phyloP scores from a whole-genome alignment of 306 rosid genomes.

The Gynostemma pentaphyllum region DNA sequence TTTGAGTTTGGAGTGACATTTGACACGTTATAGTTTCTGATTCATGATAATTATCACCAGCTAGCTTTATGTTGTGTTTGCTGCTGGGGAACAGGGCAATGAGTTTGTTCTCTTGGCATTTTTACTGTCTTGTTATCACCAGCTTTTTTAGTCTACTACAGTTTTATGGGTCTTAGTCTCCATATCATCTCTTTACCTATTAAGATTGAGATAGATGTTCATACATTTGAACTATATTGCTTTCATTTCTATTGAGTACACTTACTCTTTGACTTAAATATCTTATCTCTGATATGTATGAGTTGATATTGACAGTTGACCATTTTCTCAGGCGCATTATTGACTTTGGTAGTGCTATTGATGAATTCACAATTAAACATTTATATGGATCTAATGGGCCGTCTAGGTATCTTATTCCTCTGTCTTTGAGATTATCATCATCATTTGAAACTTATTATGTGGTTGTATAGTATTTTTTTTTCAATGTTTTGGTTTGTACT shows the following conservation, averaged over 20 bases:
- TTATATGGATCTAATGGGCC: conserved; percentile 83
- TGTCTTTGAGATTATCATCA: not conserved
- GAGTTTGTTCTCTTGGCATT: not conserved
- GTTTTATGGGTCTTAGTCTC: not conserved
- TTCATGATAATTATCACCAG: not conserved
- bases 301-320: conserved; percentile 5
- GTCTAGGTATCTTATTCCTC: conserved; percentile 49
- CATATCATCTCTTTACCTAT: not conserved
- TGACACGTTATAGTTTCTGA: not conserved
- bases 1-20: not conserved
- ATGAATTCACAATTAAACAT: conserved; percentile 72
- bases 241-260: not conserved
- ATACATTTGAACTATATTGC: not conserved
- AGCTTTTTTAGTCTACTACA: not conserved
- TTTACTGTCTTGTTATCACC: not conserved
- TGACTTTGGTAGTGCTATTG: conserved; percentile 93
- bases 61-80: not conserved
- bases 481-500: not conserved
- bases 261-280: not conserved
- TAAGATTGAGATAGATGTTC: not conserved
- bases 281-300: not conserved
- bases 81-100: not conserved
- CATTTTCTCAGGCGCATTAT: conserved; percentile 36
- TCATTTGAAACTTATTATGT: not conserved
- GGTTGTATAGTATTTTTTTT: not conserved